phyloP scores from a whole-genome alignment of 371 early-diverging fungal genomes.

The Rhizopus arrhizus region DNA sequence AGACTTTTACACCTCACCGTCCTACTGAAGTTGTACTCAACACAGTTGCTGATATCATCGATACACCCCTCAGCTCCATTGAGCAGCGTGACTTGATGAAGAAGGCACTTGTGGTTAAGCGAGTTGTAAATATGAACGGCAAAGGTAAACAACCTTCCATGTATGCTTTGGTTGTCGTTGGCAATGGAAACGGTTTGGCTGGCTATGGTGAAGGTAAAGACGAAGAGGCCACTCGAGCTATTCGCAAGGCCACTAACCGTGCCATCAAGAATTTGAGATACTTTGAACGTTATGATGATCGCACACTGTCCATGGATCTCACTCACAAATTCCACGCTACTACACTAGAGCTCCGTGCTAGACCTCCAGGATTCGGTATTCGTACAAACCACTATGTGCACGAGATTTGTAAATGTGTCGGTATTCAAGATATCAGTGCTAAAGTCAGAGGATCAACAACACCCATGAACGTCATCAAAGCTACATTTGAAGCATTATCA shows the following conservation, averaged over 20 bases:
- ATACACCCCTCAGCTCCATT: slow-evolving; percentile 33
- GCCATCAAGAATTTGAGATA: slow-evolving; percentile 87
- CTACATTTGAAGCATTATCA: slow-evolving; percentile 90
- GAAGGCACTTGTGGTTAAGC: slow-evolving; percentile 75
- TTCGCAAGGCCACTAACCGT: slow-evolving; percentile 84
- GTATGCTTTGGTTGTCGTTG: slow-evolving; percentile 94
- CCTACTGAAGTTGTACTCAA: slow-evolving; percentile 46
- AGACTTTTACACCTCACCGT: slow-evolving; percentile 41
- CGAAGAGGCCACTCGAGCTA: slow-evolving; percentile 77
- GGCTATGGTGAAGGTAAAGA: slow-evolving; percentile 95
- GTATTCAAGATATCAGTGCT: slow-evolving; percentile 89
- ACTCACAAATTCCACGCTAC: slow-evolving; percentile 89
- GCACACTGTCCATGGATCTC: slow-evolving; percentile 91
- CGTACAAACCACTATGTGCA: slow-evolving; percentile 91
- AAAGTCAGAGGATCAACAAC: slow-evolving; percentile 92
- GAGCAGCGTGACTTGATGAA: slow-evolving; percentile 62
- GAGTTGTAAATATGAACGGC: slow-evolving; percentile 83
- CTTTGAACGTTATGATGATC: slow-evolving; percentile 90
- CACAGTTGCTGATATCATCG: slow-evolving; percentile 44
- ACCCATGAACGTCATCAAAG: slow-evolving; percentile 98
- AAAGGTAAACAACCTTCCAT: slow-evolving; percentile 83
- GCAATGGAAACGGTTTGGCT: slow-evolving; percentile 91
- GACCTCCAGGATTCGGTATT: slow-evolving; percentile 95
- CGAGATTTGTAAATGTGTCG: slow-evolving; percentile 93
- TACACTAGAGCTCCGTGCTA: slow-evolving; percentile 76